Evolutionary conservation across 2,329 filamentous ascomycete genomes (phyloP), one percentile per base, ranked within the genome.

Genomic region (Colletotrichum tamarilloi): DNA sequence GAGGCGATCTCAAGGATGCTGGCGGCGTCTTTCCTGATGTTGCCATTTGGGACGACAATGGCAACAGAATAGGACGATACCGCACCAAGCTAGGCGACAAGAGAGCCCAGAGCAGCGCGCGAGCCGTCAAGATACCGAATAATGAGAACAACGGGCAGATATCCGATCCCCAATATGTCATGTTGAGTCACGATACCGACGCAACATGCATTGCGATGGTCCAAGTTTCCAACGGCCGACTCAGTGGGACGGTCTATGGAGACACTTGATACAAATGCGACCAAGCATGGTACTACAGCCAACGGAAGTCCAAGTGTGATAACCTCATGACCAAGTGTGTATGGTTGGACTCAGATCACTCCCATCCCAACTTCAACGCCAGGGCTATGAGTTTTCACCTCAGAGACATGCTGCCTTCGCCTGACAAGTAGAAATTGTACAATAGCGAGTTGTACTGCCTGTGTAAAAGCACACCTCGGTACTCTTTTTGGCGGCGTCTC

Each of bases 121-220:
- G 63, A 24, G 58, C 46, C 11, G 52, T 73, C 12, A 59, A 56
- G 1, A 67, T 77, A 22, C 28, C 35, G 8, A 75, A 77, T 28
- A 67, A 22, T 30, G 64, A 74, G 62, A 72, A 72, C 55, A 55
- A 52, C 16, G 65, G 26, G 12, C 64, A 67, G 22, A 68, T 68
- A 28, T 56, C 57, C 1, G 56, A 71, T 1, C 62, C 68, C 1
- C 60, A 55, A 62, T 77, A 78, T 38, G 62, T 77, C 3, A 76
- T 77, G 75, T 57, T 78, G 9, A 76, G 73, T 64, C 71, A 77
- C n/a, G 68, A 74, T 8, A 67, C 74, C 68, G 76, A 78, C 60
- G 76, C 76, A n/a, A 74, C 77, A 8, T 77, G 77, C 72, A 74
- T 77, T 28, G 49, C 75, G 0, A 76, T 75, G 63, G 53, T 78